Evolutionary conservation across 352 stramenopile genomes (phyloP).

Genomic region (Phytophthora sp.): DNA sequence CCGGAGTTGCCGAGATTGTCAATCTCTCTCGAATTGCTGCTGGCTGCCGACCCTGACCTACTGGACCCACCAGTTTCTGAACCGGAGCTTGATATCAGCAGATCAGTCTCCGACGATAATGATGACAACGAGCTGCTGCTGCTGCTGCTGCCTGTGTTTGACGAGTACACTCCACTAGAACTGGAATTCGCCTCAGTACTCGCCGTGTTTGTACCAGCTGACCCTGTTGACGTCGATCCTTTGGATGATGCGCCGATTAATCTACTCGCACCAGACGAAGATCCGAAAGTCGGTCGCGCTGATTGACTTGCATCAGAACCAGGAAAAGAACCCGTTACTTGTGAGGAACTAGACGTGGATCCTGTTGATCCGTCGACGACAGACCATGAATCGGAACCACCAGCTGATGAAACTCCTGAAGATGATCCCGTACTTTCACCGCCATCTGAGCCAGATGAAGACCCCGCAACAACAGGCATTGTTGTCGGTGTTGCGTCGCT

Average conservation of each 20-base stretch:
- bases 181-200: too few relatives aligned
- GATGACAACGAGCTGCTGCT: slow-evolving; percentile 18
- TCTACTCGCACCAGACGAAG: slow-evolving; percentile 12
- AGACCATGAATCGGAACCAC: slow-evolving; percentile 11
- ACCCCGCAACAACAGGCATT: slow-evolving; percentile 1
- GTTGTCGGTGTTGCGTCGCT: background rate
- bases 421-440: slow-evolving; percentile 1
- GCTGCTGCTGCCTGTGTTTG: slow-evolving; percentile 3
- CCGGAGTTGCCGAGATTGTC: slow-evolving; percentile 19
- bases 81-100: slow-evolving; percentile 23
- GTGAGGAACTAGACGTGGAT: slow-evolving; percentile 7
- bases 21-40: slow-evolving; percentile 13
- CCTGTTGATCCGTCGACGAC: slow-evolving; percentile 6
- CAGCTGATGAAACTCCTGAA: slow-evolving; percentile 7
- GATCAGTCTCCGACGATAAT: slow-evolving; percentile 15
- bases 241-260: background rate
- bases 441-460: slow-evolving; percentile 12
- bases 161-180: slow-evolving; percentile 2
- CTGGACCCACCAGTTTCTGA: slow-evolving; percentile 14
- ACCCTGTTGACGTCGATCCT: slow-evolving; percentile 8
- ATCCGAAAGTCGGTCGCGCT: too few relatives aligned
- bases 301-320: slow-evolving; percentile 5
- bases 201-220: background rate
- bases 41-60: slow-evolving; percentile 4
- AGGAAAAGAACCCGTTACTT: background rate